Percentiles rank a stretch among this genome's conserved stretches.
Evolutionary conservation across 495 filamentous ascomycete species (phyloP).

Genomic region (Neurospora africana): DNA sequence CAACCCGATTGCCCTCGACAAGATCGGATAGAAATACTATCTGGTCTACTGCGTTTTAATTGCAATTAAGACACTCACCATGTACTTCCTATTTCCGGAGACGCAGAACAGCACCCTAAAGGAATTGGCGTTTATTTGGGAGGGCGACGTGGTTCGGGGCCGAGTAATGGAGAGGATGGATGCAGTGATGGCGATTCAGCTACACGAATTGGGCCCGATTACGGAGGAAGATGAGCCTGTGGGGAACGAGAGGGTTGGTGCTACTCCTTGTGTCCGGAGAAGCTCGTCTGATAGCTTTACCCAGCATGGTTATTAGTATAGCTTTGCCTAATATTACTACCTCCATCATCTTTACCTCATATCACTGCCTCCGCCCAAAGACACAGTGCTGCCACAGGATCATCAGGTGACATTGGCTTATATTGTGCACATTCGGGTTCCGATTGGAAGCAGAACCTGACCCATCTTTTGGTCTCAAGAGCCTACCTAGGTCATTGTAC

Average conservation of each 20-base stretch:
- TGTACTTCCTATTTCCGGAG: constrained; percentile 53
- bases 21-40: constrained; percentile 53
- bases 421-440: neutral
- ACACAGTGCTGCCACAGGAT: neutral
- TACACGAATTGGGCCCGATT: constrained; percentile 3
- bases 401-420: neutral
- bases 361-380: neutral
- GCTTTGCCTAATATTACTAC: neutral
- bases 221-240: neutral
- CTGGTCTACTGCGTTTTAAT: constrained; percentile 53
- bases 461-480: neutral
- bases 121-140: constrained; percentile 33
- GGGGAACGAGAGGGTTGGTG: neutral
- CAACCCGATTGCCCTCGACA: constrained; percentile 49
- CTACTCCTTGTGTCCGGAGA: neutral
- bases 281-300: neutral
- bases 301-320: no score
- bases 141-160: constrained; percentile 26
- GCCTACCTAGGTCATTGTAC: neutral
- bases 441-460: neutral
- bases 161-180: constrained; percentile 24
- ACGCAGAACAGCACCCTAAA: constrained; percentile 45
- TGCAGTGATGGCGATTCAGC: constrained; percentile 23
- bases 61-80: constrained; percentile 39
- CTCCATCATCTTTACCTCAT: neutral